Evolutionary conservation across 768 basidiomycete genomes (phyloP).

Genomic region (Serendipita sp.): DNA sequence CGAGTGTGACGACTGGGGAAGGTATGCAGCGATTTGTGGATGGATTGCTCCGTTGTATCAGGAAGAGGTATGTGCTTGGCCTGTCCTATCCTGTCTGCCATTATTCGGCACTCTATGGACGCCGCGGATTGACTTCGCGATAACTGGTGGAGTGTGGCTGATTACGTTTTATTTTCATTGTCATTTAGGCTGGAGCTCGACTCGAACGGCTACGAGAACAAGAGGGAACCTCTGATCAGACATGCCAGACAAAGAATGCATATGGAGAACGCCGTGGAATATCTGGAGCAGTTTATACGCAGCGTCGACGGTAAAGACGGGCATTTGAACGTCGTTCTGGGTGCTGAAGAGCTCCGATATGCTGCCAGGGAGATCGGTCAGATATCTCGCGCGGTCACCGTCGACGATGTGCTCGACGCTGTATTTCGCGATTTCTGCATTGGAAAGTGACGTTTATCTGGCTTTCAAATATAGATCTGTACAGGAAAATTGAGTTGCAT

Average conservation of each 20-base stretch:
- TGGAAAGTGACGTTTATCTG: slow-evolving; percentile 32
- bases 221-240: slow-evolving; percentile 47
- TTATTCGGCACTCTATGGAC: neutral
- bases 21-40: slow-evolving; percentile 45
- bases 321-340: slow-evolving; percentile 43
- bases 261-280: slow-evolving; percentile 45
- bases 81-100: neutral
- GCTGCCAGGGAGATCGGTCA: slow-evolving; percentile 71
- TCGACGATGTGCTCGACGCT: slow-evolving; percentile 69
- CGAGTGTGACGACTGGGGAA: slow-evolving; percentile 42
- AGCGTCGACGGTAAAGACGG: slow-evolving; percentile 32
- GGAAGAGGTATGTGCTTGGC: slow-evolving; percentile 27
- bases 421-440: slow-evolving; percentile 83
- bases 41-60: slow-evolving; percentile 37
- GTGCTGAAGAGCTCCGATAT: slow-evolving; percentile 77
- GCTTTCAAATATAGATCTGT: neutral
- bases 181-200: neutral
- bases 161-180: neutral
- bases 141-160: neutral
- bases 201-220: neutral
- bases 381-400: slow-evolving; percentile 64
- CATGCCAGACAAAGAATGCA: slow-evolving; percentile 67
- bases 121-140: neutral
- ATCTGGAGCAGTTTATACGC: slow-evolving; percentile 34
- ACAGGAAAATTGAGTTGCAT: too few species aligned